These are phyloP conservation scores for Bryoglossum gracile DNA, from an alignment of 495 filamentous ascomycete genomes.

Conservation along the genomic window DNA sequence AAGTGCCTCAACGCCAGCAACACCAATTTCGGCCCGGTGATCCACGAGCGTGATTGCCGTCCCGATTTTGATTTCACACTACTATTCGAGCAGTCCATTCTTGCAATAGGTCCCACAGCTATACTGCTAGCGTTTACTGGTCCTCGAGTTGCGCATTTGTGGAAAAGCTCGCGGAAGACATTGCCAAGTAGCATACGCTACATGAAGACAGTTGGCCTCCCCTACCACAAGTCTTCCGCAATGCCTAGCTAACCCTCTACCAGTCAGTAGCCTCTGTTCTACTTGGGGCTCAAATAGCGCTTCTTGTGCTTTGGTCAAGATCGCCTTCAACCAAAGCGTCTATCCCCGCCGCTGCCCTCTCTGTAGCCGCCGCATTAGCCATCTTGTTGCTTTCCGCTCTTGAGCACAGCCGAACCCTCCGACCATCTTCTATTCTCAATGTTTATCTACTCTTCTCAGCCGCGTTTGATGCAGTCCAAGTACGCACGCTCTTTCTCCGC, in stretches of 20 bases:
- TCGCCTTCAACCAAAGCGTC: constrained; percentile 37
- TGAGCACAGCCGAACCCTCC: constrained; percentile 33
- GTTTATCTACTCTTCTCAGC: constrained; percentile 49
- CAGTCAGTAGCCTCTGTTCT: no score
- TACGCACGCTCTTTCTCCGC: constrained; percentile 37
- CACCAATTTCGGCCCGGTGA: constrained; percentile 17
- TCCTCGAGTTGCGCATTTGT: constrained; percentile 41
- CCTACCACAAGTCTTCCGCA: neutral
- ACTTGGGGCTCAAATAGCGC: no score
- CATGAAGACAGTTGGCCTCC: constrained; percentile 7
- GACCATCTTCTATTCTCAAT: constrained; percentile 33
- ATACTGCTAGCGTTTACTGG: constrained; percentile 40
- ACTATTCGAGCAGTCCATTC: constrained; percentile 46
- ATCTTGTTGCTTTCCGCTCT: constrained; percentile 32
- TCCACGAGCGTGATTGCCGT: neutral
- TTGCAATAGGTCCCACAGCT: constrained; percentile 34
- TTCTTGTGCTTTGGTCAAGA: constrained; percentile 11
- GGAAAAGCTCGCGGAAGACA: constrained; percentile 20
- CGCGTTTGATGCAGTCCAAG: constrained; percentile 44
- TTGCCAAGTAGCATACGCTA: constrained; percentile 6
- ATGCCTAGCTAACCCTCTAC: constrained; percentile 7
- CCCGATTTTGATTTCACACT: constrained; percentile 28
- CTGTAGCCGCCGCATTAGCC: constrained; percentile 30
- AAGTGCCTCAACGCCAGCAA: no score
- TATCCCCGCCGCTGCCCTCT: constrained; percentile 39